Base-by-base conservation (phyloP, 108 stramenopile genomes). In the Fragilaria radians region DNA sequence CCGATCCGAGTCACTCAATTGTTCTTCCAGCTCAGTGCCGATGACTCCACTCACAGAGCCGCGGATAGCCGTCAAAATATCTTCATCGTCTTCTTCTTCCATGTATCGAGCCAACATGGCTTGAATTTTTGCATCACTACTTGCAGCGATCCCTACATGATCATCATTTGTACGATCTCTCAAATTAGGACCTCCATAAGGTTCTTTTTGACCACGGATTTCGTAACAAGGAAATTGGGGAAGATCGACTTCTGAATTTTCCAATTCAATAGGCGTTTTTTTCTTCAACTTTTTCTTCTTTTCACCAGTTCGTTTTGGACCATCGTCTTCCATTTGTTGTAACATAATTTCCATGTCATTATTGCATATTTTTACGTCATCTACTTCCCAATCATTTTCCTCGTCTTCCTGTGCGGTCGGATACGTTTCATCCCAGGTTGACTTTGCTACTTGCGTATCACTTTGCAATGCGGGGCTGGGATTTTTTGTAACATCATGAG, bases 71-170 rank as follows among this genome's bases (percentile, higher is more conserved):
- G 76, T 62, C 21, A 93, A 48, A 53, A 93, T 87, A 1, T 79
- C 83, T 52, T 72, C 70, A 62, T 93, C 91, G 36, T 93, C 91
- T 65, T 93, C 91, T 67, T 83, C 81, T n/a, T 69, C 82, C 68
- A 93, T 70, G 57, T 93, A 93, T 52, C 73, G 59, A 28, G 81
- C 79, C 5, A 93, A 48, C 85, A 93, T 83, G 55, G 73, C 55
- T 45, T 86, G 81, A 25, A 93, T 81, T 56, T 84, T 81, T 18
- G 79, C 80, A 46, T 85, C 82, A 22, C 63, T 48, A 42, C 62
- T 74, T 5, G 62, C 56, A 23, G 70, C 50, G 30, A 68, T 46
- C 28, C 79, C 81, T 48, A 85, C 84, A 61, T 85, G 78, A 32
- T 87, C 85, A 49, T 82, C 86, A 48, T 93, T 83, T 4, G 68